Evolutionary conservation across 441 rosid species (phyloP).

Genomic region (Erodium texanum): DNA sequence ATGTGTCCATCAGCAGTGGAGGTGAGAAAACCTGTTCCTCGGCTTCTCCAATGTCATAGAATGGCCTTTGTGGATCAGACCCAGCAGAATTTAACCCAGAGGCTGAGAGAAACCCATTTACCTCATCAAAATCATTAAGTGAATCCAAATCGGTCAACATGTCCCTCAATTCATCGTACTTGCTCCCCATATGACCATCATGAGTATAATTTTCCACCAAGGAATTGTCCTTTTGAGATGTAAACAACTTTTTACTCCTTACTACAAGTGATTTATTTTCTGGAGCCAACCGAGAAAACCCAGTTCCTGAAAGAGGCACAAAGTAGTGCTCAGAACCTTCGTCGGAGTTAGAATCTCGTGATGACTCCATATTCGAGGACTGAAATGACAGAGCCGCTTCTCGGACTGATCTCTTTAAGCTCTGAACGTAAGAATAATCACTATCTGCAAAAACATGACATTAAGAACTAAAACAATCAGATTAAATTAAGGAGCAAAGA

Average conservation of each 20-base stretch:
- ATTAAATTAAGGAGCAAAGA: slow-evolving; percentile 4
- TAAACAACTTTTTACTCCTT: slow-evolving; percentile 45
- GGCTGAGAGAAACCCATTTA: slow-evolving; percentile 65
- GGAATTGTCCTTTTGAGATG: slow-evolving; percentile 42
- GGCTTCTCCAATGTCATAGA: slow-evolving; percentile 58
- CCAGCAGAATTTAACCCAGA: slow-evolving; percentile 50
- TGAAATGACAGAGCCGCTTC: slow-evolving; percentile 72
- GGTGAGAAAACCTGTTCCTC: slow-evolving; percentile 86
- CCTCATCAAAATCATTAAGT: slow-evolving; percentile 54
- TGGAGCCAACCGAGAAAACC: slow-evolving; percentile 43
- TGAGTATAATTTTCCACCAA: slow-evolving; percentile 34
- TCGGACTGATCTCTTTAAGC: slow-evolving; percentile 85
- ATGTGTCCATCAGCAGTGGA: slow-evolving; percentile 76
- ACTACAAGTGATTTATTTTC: slow-evolving; percentile 41
- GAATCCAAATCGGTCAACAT: slow-evolving; percentile 56
- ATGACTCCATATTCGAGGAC: slow-evolving; percentile 57
- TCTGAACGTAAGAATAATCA: slow-evolving; percentile 52
- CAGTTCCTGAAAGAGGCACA: slow-evolving; percentile 59
- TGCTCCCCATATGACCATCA: slow-evolving; percentile 40
- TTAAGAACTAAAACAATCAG: slow-evolving; percentile 18
- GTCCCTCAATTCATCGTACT: slow-evolving; percentile 53
- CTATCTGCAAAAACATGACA: slow-evolving; percentile 46
- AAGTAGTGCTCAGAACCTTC: slow-evolving; percentile 86
- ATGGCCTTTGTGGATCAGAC: slow-evolving; percentile 46
- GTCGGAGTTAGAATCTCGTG: slow-evolving; percentile 63